Conservation (phyloP, 768 basidiomycete species). For the Mycena metata region DNA sequence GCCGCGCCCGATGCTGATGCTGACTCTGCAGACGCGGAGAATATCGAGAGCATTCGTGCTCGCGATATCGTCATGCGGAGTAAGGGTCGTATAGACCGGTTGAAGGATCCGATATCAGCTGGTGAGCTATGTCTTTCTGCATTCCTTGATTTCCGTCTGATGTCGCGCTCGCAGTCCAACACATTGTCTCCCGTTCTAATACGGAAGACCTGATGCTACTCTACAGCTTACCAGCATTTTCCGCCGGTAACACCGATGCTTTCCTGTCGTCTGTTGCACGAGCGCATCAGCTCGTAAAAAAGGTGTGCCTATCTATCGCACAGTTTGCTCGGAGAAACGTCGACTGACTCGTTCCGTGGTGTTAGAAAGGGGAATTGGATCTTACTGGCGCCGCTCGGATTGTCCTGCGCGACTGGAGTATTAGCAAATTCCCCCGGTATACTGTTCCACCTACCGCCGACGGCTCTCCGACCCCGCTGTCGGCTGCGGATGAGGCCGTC, state of each 20-base stretch:
- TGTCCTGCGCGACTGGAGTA: slow-evolving; percentile 88
- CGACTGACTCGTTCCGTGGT: slow-evolving; percentile 26
- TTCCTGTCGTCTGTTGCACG: slow-evolving; percentile 87
- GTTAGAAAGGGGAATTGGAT: slow-evolving; percentile 80
- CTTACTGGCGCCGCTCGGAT: slow-evolving; percentile 80
- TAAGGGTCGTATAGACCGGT: slow-evolving; percentile 84
- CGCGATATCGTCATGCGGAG: slow-evolving; percentile 85
- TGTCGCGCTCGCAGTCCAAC: slow-evolving; percentile 61
- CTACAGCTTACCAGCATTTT: slow-evolving; percentile 87
- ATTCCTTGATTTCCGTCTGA: slow-evolving; percentile 25
- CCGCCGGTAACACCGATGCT: slow-evolving; percentile 72
- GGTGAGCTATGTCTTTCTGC: slow-evolving; percentile 59
- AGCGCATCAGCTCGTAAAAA: slow-evolving; percentile 80
- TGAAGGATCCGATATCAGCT: slow-evolving; percentile 83
- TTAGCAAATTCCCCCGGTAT: slow-evolving; percentile 80
- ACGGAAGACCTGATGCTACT: slow-evolving; percentile 91
- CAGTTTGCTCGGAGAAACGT: slow-evolving; percentile 16
- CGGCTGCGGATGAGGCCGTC: slow-evolving; percentile 63
- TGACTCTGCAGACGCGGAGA: slow-evolving; percentile 51
- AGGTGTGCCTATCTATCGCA: slow-evolving; percentile 59
- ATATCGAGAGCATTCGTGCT: slow-evolving; percentile 58
- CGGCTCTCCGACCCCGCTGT: slow-evolving; percentile 44
- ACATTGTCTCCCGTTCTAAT: slow-evolving; percentile 77
- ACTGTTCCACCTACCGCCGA: slow-evolving; percentile 64
- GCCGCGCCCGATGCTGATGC: slow-evolving; percentile 44